Evolutionary conservation across 83 land plant species (phyloP).

Genomic region (Picea abies): DNA sequence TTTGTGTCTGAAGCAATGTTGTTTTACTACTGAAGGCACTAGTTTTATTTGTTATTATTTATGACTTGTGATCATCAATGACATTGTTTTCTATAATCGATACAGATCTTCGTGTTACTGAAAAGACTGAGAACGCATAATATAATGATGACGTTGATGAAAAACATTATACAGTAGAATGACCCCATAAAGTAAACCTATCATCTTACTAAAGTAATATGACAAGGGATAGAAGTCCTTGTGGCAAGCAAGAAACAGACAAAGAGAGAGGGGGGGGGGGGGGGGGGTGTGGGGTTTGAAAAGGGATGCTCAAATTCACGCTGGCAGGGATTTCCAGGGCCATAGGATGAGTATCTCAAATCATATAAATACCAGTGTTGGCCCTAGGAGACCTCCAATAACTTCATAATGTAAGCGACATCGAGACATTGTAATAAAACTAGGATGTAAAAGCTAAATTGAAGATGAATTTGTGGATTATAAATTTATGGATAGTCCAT

Average conservation of each 20-base stretch:
- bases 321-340: not conserved
- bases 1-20: not conserved
- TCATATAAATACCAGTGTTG: conserved; percentile 15
- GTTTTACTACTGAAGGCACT: not conserved
- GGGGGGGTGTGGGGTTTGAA: not conserved
- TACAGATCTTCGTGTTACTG: not conserved
- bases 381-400: conserved; percentile 42
- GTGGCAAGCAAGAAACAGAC: not conserved
- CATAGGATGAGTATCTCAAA: conserved; percentile 1
- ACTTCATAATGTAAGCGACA: not conserved
- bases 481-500: not conserved
- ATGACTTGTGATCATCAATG: not conserved
- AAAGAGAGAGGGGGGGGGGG: not conserved
- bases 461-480: not conserved
- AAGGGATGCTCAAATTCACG: not conserved
- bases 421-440: not conserved
- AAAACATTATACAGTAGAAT: not conserved
- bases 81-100: not conserved
- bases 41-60: not conserved
- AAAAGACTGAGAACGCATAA: not conserved
- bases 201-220: not conserved
- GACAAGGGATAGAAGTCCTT: not conserved
- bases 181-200: not conserved
- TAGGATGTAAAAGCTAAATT: conserved; percentile 21
- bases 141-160: not conserved